Conservation (phyloP, 2,329 filamentous ascomycete species). For the Bipolaris sorokiniana region DNA sequence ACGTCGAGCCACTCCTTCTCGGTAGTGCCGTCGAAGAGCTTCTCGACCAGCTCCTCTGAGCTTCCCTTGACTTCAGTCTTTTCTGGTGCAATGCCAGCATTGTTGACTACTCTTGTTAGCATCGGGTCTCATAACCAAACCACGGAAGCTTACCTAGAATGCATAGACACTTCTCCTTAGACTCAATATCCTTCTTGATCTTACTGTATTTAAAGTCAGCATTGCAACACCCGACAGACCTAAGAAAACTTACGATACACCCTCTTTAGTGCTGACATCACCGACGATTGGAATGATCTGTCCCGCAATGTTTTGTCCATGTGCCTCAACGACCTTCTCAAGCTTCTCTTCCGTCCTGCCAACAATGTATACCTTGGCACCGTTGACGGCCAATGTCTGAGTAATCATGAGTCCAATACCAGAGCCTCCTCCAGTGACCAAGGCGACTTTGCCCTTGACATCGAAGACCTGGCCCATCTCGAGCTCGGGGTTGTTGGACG, state of each 20-base stretch:
- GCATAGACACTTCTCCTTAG: constrained; percentile 53
- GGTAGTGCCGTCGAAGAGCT: constrained; percentile 53
- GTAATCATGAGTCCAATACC: constrained; percentile 58
- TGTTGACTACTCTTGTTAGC: constrained; percentile 24
- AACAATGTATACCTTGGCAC: constrained; percentile 57
- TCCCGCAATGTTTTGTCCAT: constrained; percentile 53
- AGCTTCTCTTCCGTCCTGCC: constrained; percentile 57
- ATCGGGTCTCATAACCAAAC: constrained; percentile 54
- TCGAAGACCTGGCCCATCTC: constrained; percentile 44
- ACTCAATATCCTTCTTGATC: constrained; percentile 53
- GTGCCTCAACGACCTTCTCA: constrained; percentile 52
- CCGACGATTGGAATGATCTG: constrained; percentile 55
- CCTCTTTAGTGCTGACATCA: constrained; percentile 54
- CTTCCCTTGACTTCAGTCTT: constrained; percentile 49
- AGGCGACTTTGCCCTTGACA: constrained; percentile 50
- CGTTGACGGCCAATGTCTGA: constrained; percentile 56
- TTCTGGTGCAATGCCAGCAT: constrained; percentile 53
- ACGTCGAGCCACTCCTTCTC: constrained; percentile 55
- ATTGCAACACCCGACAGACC: background rate
- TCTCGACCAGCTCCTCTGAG: constrained; percentile 52
- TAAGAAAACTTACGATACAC: constrained; percentile 42
- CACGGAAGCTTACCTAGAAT: constrained; percentile 45
- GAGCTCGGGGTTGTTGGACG: constrained; percentile 43
- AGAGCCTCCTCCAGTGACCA: constrained; percentile 54
- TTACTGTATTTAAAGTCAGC: constrained; percentile 29